Evolutionary conservation across 495 filamentous ascomycete species (phyloP), one percentile per base, ranked within the genome.

Genomic region (Usnea hakonensis): DNA sequence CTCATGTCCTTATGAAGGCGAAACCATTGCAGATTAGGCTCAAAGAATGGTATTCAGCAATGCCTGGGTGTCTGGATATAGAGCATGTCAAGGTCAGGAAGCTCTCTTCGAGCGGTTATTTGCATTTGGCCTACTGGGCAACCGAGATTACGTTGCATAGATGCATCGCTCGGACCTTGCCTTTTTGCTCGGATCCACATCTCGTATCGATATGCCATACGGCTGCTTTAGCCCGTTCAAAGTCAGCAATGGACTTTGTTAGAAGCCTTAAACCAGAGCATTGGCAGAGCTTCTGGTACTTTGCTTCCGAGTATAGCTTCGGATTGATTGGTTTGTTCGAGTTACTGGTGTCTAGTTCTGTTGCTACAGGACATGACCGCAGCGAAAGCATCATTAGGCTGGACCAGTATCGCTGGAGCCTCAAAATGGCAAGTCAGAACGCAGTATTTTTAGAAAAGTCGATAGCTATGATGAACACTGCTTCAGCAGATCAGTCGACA

Each of bases 141-240:
- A 85, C 87, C 14, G 90, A 93, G 69, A 90, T 93, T 68, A 91
- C 87, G 0, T 86, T 95, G 55, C 90, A 95, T 69, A 83, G 90
- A 17, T 83, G 88, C 63, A 91, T 93, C 67, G 82, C 92, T 52
- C 87, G 89, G 37, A 88, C 87, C 23, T 76, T 93, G 50, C 56
- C 65, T 1, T 67, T 64, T 3, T 72, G 75, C 37, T 73, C 81
- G 19, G 85, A 90, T 67, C 82, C 87, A 0, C 88, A 90, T 66
- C 81, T 91, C 54, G 76, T 87, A 52, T 84, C 88, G 69, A 90
- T 91, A 59, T 91, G 89, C 71, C 88, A 89, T 52, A 85, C 83
- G 40, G 90, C 90, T 28, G 89, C 90, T 61, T 89, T 90, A 68
- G 89, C 90, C 2, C 82, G 88, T 21, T 77, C 90, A 23, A 88